Conservation (phyloP, 2,329 filamentous ascomycete species). For the Aspergillus brunneoviolaceus region DNA sequence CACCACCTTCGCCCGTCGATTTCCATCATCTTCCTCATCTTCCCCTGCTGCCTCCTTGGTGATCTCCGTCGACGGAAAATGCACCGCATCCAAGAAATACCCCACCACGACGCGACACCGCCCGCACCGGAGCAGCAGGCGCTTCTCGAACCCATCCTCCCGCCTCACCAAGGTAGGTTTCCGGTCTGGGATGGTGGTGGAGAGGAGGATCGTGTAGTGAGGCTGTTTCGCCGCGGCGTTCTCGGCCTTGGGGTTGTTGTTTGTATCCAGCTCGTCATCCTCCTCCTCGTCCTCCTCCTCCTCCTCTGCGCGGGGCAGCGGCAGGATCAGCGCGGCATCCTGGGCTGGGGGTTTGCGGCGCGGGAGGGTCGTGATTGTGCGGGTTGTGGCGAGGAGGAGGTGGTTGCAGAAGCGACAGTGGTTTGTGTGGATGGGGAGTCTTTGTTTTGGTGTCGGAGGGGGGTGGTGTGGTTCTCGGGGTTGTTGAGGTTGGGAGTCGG, state of each 20-base stretch:
- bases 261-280: slow-evolving; percentile 14
- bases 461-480: neutral
- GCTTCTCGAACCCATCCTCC: slow-evolving; percentile 67
- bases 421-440: slow-evolving; percentile 50
- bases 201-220: slow-evolving; percentile 52
- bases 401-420: slow-evolving; percentile 65
- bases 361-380: slow-evolving; percentile 53
- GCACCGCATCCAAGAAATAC: slow-evolving; percentile 59
- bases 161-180: slow-evolving; percentile 54
- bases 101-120: slow-evolving; percentile 62
- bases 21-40: slow-evolving; percentile 11
- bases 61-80: slow-evolving; percentile 35
- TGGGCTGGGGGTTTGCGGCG: slow-evolving; percentile 50
- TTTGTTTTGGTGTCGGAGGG: neutral
- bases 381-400: slow-evolving; percentile 61
- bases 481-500: slow-evolving; percentile 2
- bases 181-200: slow-evolving; percentile 49
- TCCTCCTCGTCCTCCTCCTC: neutral
- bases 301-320: slow-evolving; percentile 24
- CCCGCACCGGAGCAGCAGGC: slow-evolving; percentile 58
- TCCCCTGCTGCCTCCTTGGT: slow-evolving; percentile 1
- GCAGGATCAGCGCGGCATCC: slow-evolving; percentile 60
- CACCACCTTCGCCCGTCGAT: slow-evolving; percentile 45
- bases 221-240: no score
- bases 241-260: slow-evolving; percentile 17